phyloP scores from a whole-genome alignment of 768 basidiomycete species.

The Tulasnella sp. region DNA sequence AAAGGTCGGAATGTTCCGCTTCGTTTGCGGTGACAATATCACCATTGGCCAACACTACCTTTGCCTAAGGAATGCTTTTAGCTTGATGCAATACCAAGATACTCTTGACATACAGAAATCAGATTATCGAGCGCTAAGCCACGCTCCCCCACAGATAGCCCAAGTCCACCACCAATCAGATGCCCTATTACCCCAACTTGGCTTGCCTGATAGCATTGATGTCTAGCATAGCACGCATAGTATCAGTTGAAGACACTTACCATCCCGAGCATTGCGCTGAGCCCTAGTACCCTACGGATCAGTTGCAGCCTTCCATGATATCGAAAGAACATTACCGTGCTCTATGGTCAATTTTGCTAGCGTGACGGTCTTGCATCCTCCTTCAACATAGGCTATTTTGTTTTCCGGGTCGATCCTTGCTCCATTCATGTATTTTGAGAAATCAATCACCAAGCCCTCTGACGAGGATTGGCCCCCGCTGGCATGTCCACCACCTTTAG shows the following conservation, averaged over 20 bases:
- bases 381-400: slow-evolving; percentile 9
- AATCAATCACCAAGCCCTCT: slow-evolving; percentile 4
- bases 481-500: slow-evolving; percentile 5
- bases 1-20: slow-evolving; percentile 1
- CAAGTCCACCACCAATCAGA: slow-evolving; percentile 1
- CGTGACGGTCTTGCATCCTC: not conserved
- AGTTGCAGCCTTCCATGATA: not conserved
- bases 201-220: not conserved
- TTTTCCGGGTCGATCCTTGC: slow-evolving; percentile 9
- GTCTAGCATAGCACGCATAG: not conserved
- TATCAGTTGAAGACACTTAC: not conserved
- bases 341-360: not conserved
- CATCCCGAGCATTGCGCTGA: not conserved
- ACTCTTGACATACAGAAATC: not conserved
- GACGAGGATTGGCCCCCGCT: not conserved
- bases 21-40: slow-evolving; percentile 5
- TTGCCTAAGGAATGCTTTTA: not conserved
- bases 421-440: not conserved
- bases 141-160: not conserved
- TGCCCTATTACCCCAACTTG: not conserved
- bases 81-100: not conserved
- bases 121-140: slow-evolving; percentile 11
- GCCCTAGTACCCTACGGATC: not conserved
- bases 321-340: not conserved
- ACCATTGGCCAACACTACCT: slow-evolving; percentile 8